Evolutionary conservation across 164 flowering plant genomes (phyloP), one percentile per base, ranked within the genome.

Genomic region (Stephania yunnanensis): DNA sequence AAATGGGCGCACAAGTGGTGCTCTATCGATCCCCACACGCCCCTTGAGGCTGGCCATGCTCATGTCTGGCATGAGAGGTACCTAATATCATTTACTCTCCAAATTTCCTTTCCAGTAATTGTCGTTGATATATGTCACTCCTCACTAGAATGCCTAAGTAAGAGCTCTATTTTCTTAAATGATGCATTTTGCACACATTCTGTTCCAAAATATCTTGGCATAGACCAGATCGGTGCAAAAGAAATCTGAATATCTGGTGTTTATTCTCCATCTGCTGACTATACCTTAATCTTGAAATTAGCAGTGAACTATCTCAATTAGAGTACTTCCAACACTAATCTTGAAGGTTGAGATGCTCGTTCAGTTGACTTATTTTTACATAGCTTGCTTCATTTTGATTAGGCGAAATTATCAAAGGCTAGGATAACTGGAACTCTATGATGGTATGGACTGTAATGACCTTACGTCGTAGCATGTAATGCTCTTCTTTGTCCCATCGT

Each of bases 51-150:
- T 73, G 99, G 99, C 36, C 99, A 95, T 84, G 99, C 98, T 79
- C 99, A 95, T 82, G 87, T 92, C 81, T 93, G 99, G 98, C 92
- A 95, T 79, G 99, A 95, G 85, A 92, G 97, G 98, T 95, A 87
- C 66, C 46, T 67, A 45, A 8, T n/a, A 29, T 73, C 52, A 25
- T 66, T 20, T 36, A 0, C 42, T 36, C 42, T 52, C 36, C 63
- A 61, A 30, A n/a, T 73, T 73, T 61, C 29, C 12, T 7, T 29
- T 17, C n/a, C 42, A 29, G 13, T 25, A 8, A 15, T 50, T 50
- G 44, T 71, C 4, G 19, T 29, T 29, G 0, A 25, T 25, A 25
- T 67, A 29, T 3, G 63, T 11, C 11, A 13, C 25, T 25, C 25
- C 25, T 25, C 25, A 25, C 25, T 30, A 67, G 10, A 64, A 64